A percentile compares a stretch with the other conserved stretches of the same genome.
phyloP scores from a whole-genome alignment of 2,329 filamentous ascomycete genomes.

The Bertia moriformis region DNA sequence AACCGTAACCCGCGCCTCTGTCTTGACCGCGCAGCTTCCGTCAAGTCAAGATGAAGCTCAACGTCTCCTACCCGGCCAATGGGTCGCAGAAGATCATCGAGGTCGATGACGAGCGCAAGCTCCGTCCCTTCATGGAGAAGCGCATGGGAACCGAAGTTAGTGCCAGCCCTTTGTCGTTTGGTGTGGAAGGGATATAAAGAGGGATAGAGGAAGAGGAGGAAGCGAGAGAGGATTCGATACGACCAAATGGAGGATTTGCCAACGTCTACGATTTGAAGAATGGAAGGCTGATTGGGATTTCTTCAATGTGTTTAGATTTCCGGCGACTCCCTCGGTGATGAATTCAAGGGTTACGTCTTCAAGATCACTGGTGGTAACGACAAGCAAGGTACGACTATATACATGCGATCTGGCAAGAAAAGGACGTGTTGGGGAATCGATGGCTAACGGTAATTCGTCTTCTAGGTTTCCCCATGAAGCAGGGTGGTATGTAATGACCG shows the following conservation, averaged over 20 bases:
- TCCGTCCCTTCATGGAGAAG: constrained; percentile 97
- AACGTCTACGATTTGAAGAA: constrained; percentile 20
- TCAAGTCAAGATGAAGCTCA: constrained; percentile 31
- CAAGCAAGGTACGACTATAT: constrained; percentile 78
- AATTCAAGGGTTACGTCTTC: constrained; percentile 99
- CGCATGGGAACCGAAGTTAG: constrained; percentile 40
- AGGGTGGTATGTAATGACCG: constrained; percentile 75
- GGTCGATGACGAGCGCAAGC: constrained; percentile 97
- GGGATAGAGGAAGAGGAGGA: too few species aligned
- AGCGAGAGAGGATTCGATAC: constrained; percentile 4
- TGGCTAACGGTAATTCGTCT: background rate
- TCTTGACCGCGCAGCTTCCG: constrained; percentile 1
- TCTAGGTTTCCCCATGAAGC: constrained; percentile 87
- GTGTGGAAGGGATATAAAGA: too few species aligned
- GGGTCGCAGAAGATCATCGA: constrained; percentile 99
- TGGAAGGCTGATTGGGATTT: constrained; percentile 42
- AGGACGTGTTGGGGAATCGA: too few species aligned
- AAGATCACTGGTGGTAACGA: constrained; percentile 99
- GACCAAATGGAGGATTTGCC: too few species aligned
- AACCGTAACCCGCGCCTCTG: background rate
- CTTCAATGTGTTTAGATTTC: constrained; percentile 61
- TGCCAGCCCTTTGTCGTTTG: background rate
- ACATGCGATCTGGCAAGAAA: background rate
- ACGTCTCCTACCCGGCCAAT: constrained; percentile 85
- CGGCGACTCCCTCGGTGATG: constrained; percentile 89